phyloP scores from a whole-genome alignment of 2,329 filamentous ascomycete species.

The Aschersonia sp. region DNA sequence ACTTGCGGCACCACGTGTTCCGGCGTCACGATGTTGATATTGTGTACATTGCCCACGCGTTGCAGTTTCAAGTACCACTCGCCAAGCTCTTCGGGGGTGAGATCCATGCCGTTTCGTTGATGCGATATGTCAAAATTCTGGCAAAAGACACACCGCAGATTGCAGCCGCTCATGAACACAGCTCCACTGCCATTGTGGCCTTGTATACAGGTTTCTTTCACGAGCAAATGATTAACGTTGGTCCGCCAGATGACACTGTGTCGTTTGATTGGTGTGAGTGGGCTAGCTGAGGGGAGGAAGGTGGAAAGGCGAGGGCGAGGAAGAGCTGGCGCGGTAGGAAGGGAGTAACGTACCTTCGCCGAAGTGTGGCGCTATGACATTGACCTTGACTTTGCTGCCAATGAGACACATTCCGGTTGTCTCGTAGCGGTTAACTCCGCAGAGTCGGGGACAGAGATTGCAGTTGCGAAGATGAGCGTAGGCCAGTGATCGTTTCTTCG shows the following conservation, averaged over 20 bases:
- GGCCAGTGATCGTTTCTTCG: slow-evolving; percentile 58
- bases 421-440: slow-evolving; percentile 69
- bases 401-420: slow-evolving; percentile 67
- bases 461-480: slow-evolving; percentile 65
- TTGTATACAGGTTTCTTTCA: slow-evolving; percentile 61
- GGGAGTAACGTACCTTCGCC: slow-evolving; percentile 42
- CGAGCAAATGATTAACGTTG: too few species aligned
- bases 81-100: slow-evolving; percentile 64
- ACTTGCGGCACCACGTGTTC: slow-evolving; percentile 82
- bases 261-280: background rate
- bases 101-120: slow-evolving; percentile 63
- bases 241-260: too few species aligned
- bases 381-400: slow-evolving; percentile 62
- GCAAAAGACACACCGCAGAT: slow-evolving; percentile 61
- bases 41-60: slow-evolving; percentile 66
- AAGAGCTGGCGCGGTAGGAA: background rate
- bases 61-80: slow-evolving; percentile 78
- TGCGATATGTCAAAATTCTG: slow-evolving; percentile 79
- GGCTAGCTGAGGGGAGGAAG: background rate
- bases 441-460: slow-evolving; percentile 66
- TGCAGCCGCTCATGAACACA: slow-evolving; percentile 69
- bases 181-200: slow-evolving; percentile 67
- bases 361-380: slow-evolving; percentile 75
- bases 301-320: background rate
- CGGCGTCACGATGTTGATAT: slow-evolving; percentile 77